Evolutionary conservation across 495 filamentous ascomycete genomes (phyloP), one percentile per base, ranked within the genome.

Genomic region (Penicillium subrubescens): DNA sequence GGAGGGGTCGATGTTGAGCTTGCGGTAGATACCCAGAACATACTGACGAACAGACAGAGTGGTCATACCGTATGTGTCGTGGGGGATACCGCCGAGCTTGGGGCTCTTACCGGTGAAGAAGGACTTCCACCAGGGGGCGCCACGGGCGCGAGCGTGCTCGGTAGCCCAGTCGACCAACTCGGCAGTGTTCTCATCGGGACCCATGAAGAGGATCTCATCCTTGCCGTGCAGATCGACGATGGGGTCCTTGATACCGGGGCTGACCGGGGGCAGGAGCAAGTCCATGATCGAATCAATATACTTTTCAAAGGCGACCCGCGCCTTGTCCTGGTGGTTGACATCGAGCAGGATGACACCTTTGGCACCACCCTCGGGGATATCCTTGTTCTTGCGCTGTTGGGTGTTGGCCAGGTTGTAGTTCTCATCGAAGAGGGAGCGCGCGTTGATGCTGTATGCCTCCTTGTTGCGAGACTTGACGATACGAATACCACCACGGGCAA

Each of bases 41-140:
- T 94, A 98, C 75, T 98, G 93, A 44, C 95, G 91, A 27, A 99
- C 95, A 11, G 94, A 97, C 57, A 97, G 77, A 1, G 95, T 98
- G 10, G 95, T 99, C 95, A 99, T 99, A 76, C 95, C 95, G 75
- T 98, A 99, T 15, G 81, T 77, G 70, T 99, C 95, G 75, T 99
- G 95, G 5, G 95, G 95, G 63, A 99, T 99, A 71, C 95, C 95
- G 53, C 95, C 95, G 44, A 99, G 83, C 77, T 89, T 94, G 27
- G 95, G 95, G 68, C 91, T 96, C 84, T 98, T 98, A 71, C 95
- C 95, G 3, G 95, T 99, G 83, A 99, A 98, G 87, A 99, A 99
- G 0, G 96, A 98, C 81, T 98, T 99, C 95, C 95, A 99, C 93
- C 94, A 98, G 27, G 92, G 92, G 27, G 96, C 96, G 58, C 93